A percentile compares a stretch with the other conserved stretches of the same genome.
Evolutionary conservation across 305 asterid genomes (phyloP).

Genomic region (Lippia alba): DNA sequence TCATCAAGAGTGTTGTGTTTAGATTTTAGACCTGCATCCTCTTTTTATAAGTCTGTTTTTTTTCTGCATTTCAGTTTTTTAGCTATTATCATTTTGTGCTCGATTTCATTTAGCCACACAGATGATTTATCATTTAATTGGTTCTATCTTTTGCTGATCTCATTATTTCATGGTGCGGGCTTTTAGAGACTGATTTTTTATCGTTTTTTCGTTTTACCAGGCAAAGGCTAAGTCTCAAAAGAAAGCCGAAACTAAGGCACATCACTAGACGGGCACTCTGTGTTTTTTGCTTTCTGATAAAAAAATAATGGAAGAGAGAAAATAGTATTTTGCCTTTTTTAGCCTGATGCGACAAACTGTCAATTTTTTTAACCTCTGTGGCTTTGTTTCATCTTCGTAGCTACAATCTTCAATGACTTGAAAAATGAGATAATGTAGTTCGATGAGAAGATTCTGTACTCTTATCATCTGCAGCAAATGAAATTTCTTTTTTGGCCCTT

Average conservation of each 20-base stretch:
- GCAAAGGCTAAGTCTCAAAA: constrained; percentile 50
- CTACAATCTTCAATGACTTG: not conserved
- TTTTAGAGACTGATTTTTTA: not conserved
- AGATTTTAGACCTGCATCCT: not conserved
- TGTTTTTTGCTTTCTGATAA: constrained; percentile 24
- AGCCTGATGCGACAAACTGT: constrained; percentile 35
- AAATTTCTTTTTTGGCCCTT: not conserved
- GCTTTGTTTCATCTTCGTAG: constrained; percentile 36
- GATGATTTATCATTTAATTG: not conserved
- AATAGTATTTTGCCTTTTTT: constrained; percentile 34
- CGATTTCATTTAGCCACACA: not conserved
- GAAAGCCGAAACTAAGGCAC: constrained; percentile 54
- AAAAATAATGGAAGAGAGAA: constrained; percentile 50
- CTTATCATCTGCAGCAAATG: not conserved
- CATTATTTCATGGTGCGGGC: not conserved
- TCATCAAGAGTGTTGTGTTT: not conserved
- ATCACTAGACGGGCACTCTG: constrained; percentile 39
- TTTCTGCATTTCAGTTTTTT: not conserved
- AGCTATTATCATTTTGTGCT: not conserved
- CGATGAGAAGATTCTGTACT: not conserved
- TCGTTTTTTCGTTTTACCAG: constrained; percentile 32
- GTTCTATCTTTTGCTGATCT: not conserved
- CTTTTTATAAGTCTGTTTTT: not conserved
- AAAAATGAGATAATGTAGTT: constrained; percentile 24
- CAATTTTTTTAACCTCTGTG: constrained; percentile 28